Conservation (phyloP, 805 yeast genomes). For the Clavispora asparagi region DNA sequence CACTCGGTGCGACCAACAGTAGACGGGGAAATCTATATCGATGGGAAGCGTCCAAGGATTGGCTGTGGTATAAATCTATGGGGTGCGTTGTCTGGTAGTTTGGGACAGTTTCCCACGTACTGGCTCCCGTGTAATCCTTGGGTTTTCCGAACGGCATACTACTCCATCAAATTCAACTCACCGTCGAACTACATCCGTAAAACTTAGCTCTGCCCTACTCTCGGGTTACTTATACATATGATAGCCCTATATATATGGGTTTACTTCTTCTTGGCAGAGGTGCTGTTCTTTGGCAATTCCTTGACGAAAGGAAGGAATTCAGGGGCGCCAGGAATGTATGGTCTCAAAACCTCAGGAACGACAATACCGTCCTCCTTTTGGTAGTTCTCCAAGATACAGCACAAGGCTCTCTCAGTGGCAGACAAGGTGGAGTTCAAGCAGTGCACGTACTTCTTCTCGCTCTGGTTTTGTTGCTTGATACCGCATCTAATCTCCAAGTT, state of each 20-base stretch:
- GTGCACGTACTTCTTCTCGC: conserved; percentile 96
- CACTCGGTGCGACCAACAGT: too few relatives aligned
- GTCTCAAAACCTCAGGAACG: conserved; percentile 93
- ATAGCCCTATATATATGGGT: background rate
- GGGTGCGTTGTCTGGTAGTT: too few relatives aligned
- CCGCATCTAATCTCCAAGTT: conserved; percentile 99
- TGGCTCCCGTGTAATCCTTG: too few relatives aligned
- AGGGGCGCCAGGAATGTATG: conserved; percentile 97
- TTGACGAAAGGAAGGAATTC: conserved; percentile 88
- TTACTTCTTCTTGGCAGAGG: conserved; percentile 59
- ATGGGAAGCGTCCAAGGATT: too few relatives aligned
- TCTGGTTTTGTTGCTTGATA: conserved; percentile 89
- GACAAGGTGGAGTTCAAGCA: conserved; percentile 96
- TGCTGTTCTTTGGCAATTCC: conserved; percentile 91
- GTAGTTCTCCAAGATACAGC: conserved; percentile 96
- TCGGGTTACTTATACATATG: background rate
- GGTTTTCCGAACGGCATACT: too few relatives aligned
- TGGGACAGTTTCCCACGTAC: too few relatives aligned
- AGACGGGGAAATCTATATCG: too few relatives aligned
- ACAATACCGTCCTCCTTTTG: conserved; percentile 94
- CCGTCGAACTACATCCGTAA: too few relatives aligned
- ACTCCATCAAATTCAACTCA: too few relatives aligned
- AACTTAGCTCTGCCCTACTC: too few relatives aligned
- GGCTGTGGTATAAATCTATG: too few relatives aligned
- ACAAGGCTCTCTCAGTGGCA: conserved; percentile 97